Evolutionary conservation across 257 asterid species (phyloP).

Genomic region (Salvia miltiorrhiza): DNA sequence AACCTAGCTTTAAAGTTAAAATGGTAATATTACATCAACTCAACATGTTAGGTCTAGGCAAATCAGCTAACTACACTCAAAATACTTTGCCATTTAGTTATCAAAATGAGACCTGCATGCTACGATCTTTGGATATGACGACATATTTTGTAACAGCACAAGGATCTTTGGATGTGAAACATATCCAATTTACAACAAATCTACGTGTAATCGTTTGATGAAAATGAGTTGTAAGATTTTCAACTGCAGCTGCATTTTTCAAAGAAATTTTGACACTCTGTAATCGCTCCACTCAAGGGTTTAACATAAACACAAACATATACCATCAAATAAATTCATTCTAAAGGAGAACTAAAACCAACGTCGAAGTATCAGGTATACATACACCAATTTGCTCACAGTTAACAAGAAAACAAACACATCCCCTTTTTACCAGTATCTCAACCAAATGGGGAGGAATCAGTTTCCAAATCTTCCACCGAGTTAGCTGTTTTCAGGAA

Average conservation of each 20-base stretch:
- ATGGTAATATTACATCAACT: not conserved
- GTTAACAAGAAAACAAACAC: not conserved
- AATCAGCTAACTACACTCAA: no score
- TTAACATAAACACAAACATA: not conserved
- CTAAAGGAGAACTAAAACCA: conserved; percentile 14
- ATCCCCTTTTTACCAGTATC: not conserved
- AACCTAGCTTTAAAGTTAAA: no score
- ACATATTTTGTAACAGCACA: no score
- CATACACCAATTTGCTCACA: conserved; percentile 19
- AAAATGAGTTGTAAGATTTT: no score
- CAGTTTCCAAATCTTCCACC: not conserved
- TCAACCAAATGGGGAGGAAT: conserved; percentile 3
- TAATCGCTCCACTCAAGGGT: not conserved
- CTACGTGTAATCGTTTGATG: not conserved
- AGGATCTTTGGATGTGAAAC: no score
- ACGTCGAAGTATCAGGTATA: conserved; percentile 3
- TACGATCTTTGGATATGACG: no score
- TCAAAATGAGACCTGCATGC: no score
- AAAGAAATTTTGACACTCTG: not conserved
- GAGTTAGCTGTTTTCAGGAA: conserved; percentile 34
- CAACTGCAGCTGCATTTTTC: not conserved
- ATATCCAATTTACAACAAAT: no score
- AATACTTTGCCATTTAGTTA: no score
- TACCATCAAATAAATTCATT: not conserved
- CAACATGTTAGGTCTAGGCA: no score